Conservation (phyloP, 257 asterid genomes). For the Gynochthodes officinalis region DNA sequence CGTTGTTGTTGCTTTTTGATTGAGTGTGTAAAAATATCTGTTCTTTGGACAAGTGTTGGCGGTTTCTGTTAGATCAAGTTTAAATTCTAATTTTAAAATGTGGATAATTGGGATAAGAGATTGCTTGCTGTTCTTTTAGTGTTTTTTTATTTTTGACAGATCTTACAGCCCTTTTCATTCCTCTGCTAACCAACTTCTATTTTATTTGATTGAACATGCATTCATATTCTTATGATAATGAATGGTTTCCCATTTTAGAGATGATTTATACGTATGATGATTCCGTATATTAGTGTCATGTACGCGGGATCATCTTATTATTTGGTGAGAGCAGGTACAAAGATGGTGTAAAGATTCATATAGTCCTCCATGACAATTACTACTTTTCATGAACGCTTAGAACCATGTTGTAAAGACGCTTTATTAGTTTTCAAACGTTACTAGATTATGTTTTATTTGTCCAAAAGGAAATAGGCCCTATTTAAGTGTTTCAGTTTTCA, state of each 20-base stretch:
- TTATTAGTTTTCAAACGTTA: background rate
- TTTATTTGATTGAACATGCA: background rate
- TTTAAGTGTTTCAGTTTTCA: no score
- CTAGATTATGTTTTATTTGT: no score
- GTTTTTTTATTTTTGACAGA: background rate
- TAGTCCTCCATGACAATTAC: background rate
- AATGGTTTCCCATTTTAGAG: background rate
- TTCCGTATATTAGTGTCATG: background rate
- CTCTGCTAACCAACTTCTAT: background rate
- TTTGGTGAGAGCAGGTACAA: background rate
- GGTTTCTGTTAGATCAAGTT: background rate
- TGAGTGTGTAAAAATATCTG: background rate
- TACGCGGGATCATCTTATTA: background rate
- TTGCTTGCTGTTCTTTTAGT: background rate
- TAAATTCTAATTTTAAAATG: background rate
- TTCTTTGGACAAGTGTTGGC: no score
- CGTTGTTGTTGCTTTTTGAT: background rate
- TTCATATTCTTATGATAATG: background rate
- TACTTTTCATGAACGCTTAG: no score
- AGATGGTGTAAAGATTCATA: background rate
- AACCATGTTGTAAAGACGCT: background rate
- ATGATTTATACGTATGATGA: background rate
- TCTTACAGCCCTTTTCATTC: background rate
- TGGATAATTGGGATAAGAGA: background rate
- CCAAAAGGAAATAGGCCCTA: no score